Base-by-base conservation (phyloP, 2,329 filamentous ascomycete genomes). In the Sclerotinia borealis region DNA sequence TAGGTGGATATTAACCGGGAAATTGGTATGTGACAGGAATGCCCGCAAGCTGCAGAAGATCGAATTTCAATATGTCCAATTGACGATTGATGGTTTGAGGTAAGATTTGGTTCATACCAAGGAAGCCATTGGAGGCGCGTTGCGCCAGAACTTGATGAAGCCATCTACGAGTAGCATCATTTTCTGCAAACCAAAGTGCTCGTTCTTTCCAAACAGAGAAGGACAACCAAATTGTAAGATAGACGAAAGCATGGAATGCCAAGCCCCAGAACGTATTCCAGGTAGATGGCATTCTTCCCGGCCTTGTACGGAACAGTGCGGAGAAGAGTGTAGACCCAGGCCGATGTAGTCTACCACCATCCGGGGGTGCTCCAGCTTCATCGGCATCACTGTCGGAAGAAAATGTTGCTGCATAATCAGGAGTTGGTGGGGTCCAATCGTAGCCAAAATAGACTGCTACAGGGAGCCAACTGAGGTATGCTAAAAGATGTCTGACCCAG, bases 131-230 rank as follows among this genome's bases (percentile, higher is more conserved):
- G 4, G 36, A 27, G 10, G 19, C 17, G 19, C 8, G 37, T 19
- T 48, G 31, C 10, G 25, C 29, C 22, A 61, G 15, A 11, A 64
- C 13, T 17, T 54, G 37, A 13, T 34, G 22, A 31, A 54, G 22
- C 31, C 27, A 64, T 34, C n/a, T 45, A 27, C 62, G 62, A 19
- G 62, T 54, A 29, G n/a, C 15, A 13, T 64, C 62, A 19, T 64
- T 64, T 41, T 60, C 56, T 19, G 29, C 58, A 25, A 61, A 10
- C 62, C 62, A 64, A 39, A 49, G 25, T 17, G 41, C 10, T 13
- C 62, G 56, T 36, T 64, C 62, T 19, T 47, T 25, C 9, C 29
- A 37, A 29, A 49, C 48, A 15, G 36, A 34, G 56, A 43, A 25
- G 39, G 10, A 22, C n/a, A 61, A 4, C 37, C 41, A 52, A 39